phyloP scores from a whole-genome alignment of 164 flowering plant genomes.

The Buxus sempervirens region DNA sequence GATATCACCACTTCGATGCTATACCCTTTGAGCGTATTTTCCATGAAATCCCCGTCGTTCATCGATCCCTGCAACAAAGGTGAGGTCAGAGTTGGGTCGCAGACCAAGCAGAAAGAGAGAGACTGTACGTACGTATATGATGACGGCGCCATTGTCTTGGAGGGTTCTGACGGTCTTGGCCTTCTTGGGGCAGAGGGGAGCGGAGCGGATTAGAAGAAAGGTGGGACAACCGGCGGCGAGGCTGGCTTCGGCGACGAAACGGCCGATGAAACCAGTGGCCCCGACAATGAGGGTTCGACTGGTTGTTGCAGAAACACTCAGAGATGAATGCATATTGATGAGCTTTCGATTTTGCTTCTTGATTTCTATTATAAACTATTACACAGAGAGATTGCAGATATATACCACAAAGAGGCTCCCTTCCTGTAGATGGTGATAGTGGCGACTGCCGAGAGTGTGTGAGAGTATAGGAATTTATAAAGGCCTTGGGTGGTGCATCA shows the following conservation, averaged over 20 bases:
- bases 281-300: constrained; percentile 41
- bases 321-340: not conserved
- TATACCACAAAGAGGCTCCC: too few relatives aligned
- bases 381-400: too few relatives aligned
- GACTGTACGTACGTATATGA: constrained; percentile 28
- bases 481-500: too few relatives aligned
- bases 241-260: constrained; percentile 53
- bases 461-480: too few relatives aligned
- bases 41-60: constrained; percentile 37
- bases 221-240: constrained; percentile 41
- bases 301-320: not conserved
- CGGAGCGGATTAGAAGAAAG: constrained; percentile 34
- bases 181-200: constrained; percentile 23
- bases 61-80: constrained; percentile 39
- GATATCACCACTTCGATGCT: constrained; percentile 61
- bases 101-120: not conserved
- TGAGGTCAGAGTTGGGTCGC: not conserved
- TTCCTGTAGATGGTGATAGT: too few relatives aligned
- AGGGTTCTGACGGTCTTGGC: constrained; percentile 28
- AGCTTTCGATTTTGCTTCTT: not conserved
- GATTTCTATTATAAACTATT: too few relatives aligned
- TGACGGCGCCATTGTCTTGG: constrained; percentile 48
- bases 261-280: constrained; percentile 63
- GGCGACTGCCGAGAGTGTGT: too few relatives aligned
- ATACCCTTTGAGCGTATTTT: constrained; percentile 38